phyloP scores from a whole-genome alignment of 345 rosid genomes.

The Populus alba region DNA sequence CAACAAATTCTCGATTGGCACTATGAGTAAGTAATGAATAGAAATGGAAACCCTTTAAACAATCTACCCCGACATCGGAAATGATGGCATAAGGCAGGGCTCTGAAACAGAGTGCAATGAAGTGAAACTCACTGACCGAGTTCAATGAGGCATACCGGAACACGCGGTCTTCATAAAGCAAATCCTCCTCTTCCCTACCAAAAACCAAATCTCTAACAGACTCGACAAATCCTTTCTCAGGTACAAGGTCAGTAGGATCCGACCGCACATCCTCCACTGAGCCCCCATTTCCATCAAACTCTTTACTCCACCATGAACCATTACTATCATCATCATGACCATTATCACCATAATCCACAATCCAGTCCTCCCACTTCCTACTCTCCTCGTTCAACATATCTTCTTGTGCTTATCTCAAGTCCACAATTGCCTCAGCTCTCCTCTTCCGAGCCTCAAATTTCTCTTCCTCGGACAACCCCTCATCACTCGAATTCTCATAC shows the following conservation, averaged over 20 bases:
- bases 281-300: slow-evolving; percentile 35
- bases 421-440: slow-evolving; percentile 86
- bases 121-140: slow-evolving; percentile 41
- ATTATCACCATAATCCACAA: slow-evolving; percentile 43
- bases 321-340: background rate
- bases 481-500: slow-evolving; percentile 32
- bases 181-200: slow-evolving; percentile 75
- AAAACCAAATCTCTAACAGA: slow-evolving; percentile 66
- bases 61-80: background rate
- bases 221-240: slow-evolving; percentile 65
- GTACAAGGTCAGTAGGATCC: slow-evolving; percentile 37
- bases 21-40: background rate
- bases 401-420: slow-evolving; percentile 82
- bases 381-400: slow-evolving; percentile 64
- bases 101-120: background rate
- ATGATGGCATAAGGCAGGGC: background rate
- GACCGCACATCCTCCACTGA: slow-evolving; percentile 19
- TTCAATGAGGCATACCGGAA: slow-evolving; percentile 76
- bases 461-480: slow-evolving; percentile 49
- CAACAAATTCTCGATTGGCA: background rate
- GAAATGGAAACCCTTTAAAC: background rate
- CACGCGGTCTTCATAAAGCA: slow-evolving; percentile 87
- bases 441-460: slow-evolving; percentile 91
- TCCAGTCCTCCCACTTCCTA: slow-evolving; percentile 96
- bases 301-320: slow-evolving; percentile 49